Evolutionary conservation across 805 yeast genomes (phyloP).

Genomic region (Candida railenensis): DNA sequence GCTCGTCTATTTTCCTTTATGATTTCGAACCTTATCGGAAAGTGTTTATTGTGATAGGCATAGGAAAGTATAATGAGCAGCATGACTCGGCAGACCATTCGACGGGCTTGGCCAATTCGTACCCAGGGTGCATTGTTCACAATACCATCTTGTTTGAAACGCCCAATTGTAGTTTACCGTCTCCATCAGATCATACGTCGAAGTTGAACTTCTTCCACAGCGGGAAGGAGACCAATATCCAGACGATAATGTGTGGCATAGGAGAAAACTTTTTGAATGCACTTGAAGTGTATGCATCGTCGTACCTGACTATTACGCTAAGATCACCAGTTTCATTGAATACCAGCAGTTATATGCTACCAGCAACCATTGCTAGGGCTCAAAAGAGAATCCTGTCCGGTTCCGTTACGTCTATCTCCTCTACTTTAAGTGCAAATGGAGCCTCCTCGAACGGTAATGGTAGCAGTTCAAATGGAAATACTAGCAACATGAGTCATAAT

Average conservation of each 20-base stretch:
- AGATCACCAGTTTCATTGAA: constrained; percentile 71
- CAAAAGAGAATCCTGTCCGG: constrained; percentile 41
- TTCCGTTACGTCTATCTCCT: constrained; percentile 20
- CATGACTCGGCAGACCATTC: constrained; percentile 35
- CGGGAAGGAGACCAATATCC: constrained; percentile 34
- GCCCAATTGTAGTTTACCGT: constrained; percentile 22
- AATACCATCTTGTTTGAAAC: constrained; percentile 54
- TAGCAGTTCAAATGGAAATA: neutral
- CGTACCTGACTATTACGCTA: constrained; percentile 76
- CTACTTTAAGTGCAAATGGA: constrained; percentile 4
- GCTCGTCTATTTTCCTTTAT: constrained; percentile 64
- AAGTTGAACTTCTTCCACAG: constrained; percentile 16
- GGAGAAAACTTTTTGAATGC: constrained; percentile 61
- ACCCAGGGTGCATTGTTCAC: constrained; percentile 56
- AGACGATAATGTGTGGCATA: constrained; percentile 73
- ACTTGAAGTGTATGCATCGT: constrained; percentile 66
- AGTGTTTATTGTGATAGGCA: constrained; percentile 58
- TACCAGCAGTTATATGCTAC: constrained; percentile 46
- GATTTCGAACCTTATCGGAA: constrained; percentile 91
- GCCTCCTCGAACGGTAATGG: neutral
- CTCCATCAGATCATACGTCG: constrained; percentile 14
- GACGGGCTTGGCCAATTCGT: constrained; percentile 32
- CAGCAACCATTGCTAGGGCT: constrained; percentile 39
- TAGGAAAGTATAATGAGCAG: constrained; percentile 28
- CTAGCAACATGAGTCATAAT: neutral